These are phyloP conservation scores for Carex littledalei DNA, from an alignment of 176 grass and related monocot species.

Conservation along the genomic window DNA sequence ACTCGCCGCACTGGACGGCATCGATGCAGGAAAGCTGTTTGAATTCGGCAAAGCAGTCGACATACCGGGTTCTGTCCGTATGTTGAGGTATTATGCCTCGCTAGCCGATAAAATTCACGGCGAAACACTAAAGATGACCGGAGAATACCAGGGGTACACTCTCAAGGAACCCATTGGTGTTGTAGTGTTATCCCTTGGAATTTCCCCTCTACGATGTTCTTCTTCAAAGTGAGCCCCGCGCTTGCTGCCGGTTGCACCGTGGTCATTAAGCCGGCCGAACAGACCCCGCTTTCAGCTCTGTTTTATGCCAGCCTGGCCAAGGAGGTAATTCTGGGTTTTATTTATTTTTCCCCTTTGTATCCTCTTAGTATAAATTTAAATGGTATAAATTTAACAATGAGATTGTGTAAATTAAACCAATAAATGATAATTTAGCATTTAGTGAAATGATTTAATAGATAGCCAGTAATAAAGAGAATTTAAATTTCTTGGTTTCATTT, in stretches of 20 bases:
- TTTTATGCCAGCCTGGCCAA: slow-evolving; percentile 63
- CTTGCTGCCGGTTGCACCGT: slow-evolving; percentile 73
- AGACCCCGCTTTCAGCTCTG: slow-evolving; percentile 68
- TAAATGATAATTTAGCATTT: not conserved
- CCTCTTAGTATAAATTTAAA: not conserved
- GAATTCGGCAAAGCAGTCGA: slow-evolving; percentile 52
- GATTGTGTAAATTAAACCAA: not conserved
- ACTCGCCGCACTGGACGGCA: slow-evolving; percentile 54
- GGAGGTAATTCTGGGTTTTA: not conserved
- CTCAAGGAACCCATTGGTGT: slow-evolving; percentile 88
- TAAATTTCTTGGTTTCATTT: not conserved
- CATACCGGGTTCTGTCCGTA: slow-evolving; percentile 29
- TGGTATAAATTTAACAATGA: not conserved
- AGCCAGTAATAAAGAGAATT: not conserved
- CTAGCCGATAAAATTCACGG: slow-evolving; percentile 85
- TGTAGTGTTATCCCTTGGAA: slow-evolving; percentile 84
- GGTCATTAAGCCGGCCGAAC: slow-evolving; percentile 80
- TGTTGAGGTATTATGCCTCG: slow-evolving; percentile 76
- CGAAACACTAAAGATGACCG: slow-evolving; percentile 53
- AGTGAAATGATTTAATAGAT: not conserved
- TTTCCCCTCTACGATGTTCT: slow-evolving; percentile 63
- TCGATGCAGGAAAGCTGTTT: slow-evolving; percentile 76
- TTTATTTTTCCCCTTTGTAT: not conserved
- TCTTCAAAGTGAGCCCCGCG: slow-evolving; percentile 75
- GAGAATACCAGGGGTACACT: slow-evolving; percentile 59